Evolutionary conservation across 352 stramenopile species (phyloP).

Genomic region (Phytophthora nicotianae): DNA sequence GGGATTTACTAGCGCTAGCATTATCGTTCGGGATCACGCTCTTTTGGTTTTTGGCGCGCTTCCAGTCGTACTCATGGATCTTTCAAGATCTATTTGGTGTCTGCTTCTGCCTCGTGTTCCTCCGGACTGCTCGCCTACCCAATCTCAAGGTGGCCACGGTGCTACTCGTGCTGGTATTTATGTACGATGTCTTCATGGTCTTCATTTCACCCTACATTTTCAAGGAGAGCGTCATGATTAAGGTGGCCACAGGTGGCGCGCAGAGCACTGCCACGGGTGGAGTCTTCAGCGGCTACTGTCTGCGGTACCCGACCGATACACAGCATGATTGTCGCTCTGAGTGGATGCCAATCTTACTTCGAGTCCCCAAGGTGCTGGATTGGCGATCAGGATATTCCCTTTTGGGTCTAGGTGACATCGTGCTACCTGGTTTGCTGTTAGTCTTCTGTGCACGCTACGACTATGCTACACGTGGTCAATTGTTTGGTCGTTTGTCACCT

Average conservation of each 20-base stretch:
- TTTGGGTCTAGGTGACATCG: slow-evolving; percentile 97
- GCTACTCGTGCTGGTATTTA: slow-evolving; percentile 93
- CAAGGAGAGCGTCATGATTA: slow-evolving; percentile 94
- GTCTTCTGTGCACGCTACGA: slow-evolving; percentile 95
- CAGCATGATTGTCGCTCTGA: slow-evolving; percentile 70
- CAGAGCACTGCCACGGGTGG: slow-evolving; percentile 48
- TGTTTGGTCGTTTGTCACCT: slow-evolving; percentile 65
- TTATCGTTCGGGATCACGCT: slow-evolving; percentile 53
- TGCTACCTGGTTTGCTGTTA: slow-evolving; percentile 94
- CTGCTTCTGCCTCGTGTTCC: slow-evolving; percentile 94
- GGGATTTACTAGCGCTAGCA: slow-evolving; percentile 84
- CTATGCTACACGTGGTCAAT: slow-evolving; percentile 79
- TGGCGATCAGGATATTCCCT: slow-evolving; percentile 92
- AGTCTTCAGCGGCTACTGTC: slow-evolving; percentile 59
- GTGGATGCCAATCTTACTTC: slow-evolving; percentile 94
- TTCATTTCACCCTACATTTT: slow-evolving; percentile 94
- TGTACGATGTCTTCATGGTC: slow-evolving; percentile 97
- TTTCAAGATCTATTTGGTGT: slow-evolving; percentile 94
- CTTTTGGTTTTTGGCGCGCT: slow-evolving; percentile 79
- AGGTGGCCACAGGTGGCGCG: slow-evolving; percentile 89
- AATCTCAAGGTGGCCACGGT: slow-evolving; percentile 92
- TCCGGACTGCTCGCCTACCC: slow-evolving; percentile 91
- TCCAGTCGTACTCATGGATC: slow-evolving; percentile 88
- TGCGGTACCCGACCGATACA: slow-evolving; percentile 76
- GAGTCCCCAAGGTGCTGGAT: slow-evolving; percentile 93